phyloP scores from a whole-genome alignment of 768 basidiomycete species.

The Lentinula guzmanii region DNA sequence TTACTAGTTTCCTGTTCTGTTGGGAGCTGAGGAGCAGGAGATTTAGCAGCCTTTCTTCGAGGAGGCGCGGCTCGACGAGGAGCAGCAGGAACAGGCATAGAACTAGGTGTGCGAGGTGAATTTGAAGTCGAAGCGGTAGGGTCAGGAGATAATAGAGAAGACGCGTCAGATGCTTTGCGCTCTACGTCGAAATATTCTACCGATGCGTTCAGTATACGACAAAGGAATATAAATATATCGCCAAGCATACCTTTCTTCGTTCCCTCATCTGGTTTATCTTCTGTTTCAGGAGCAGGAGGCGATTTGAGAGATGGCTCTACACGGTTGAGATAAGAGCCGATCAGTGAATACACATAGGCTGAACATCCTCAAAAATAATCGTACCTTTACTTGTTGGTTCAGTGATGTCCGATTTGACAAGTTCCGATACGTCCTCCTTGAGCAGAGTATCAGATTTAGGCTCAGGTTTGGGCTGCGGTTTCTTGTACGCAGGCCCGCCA shows the following conservation, averaged over 20 bases:
- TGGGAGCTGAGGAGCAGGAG: slow-evolving; percentile 28
- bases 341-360: not conserved
- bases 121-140: slow-evolving; percentile 18
- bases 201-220: not conserved
- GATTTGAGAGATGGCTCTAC: slow-evolving; percentile 4
- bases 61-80: slow-evolving; percentile 76
- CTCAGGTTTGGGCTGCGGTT: slow-evolving; percentile 19
- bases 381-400: not conserved
- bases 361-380: not conserved
- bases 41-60: slow-evolving; percentile 54
- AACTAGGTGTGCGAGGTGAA: slow-evolving; percentile 33
- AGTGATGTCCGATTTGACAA: not conserved
- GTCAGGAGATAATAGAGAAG: slow-evolving; percentile 18
- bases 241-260: slow-evolving; percentile 5
- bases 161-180: slow-evolving; percentile 18
- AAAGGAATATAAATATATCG: too few relatives aligned
- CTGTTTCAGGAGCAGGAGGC: not conserved
- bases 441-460: not conserved
- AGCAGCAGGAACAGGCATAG: slow-evolving; percentile 71
- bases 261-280: not conserved
- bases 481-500: slow-evolving; percentile 37
- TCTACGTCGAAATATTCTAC: slow-evolving; percentile 1
- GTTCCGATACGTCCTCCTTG: not conserved
- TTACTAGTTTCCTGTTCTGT: not conserved
- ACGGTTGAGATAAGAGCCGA: not conserved